Evolutionary conservation across 2,329 filamentous ascomycete species (phyloP).

Genomic region (Neonectria faginata): DNA sequence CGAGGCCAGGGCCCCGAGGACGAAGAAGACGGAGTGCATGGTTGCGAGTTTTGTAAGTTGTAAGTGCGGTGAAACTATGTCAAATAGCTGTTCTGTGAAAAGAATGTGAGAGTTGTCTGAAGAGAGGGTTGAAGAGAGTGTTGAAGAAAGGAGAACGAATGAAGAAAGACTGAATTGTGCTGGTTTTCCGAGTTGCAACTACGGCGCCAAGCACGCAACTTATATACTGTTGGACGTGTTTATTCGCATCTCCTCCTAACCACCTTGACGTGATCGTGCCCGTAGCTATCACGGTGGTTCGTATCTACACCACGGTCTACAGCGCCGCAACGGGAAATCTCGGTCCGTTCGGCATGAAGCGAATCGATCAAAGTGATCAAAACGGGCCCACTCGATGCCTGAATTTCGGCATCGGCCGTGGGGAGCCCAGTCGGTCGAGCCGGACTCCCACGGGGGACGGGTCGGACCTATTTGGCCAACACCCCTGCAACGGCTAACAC

Average conservation of each 20-base stretch:
- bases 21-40: conserved; percentile 37
- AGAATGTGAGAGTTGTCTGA: neutral
- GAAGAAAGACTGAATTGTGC: conserved; percentile 1
- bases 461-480: neutral
- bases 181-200: neutral
- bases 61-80: conserved; percentile 1
- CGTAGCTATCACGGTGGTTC: conserved; percentile 28
- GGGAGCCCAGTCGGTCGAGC: neutral
- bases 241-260: neutral
- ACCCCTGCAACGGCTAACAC: conserved; percentile 24
- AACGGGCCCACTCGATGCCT: conserved; percentile 13
- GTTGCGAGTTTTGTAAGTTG: neutral
- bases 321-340: conserved; percentile 23
- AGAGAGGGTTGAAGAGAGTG: neutral
- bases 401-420: conserved; percentile 20
- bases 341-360: conserved; percentile 18
- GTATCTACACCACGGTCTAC: conserved; percentile 12
- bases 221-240: neutral
- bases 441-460: conserved; percentile 3
- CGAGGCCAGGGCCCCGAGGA: conserved; percentile 47
- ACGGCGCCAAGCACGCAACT: neutral
- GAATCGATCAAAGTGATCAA: conserved; percentile 1
- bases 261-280: neutral
- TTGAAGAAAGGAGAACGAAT: conserved; percentile 12
- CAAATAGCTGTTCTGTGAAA: conserved; percentile 1